These are phyloP conservation scores for Tetradesmus obliquus DNA, from an alignment of 139 green algal genomes.

Conservation along the genomic window DNA sequence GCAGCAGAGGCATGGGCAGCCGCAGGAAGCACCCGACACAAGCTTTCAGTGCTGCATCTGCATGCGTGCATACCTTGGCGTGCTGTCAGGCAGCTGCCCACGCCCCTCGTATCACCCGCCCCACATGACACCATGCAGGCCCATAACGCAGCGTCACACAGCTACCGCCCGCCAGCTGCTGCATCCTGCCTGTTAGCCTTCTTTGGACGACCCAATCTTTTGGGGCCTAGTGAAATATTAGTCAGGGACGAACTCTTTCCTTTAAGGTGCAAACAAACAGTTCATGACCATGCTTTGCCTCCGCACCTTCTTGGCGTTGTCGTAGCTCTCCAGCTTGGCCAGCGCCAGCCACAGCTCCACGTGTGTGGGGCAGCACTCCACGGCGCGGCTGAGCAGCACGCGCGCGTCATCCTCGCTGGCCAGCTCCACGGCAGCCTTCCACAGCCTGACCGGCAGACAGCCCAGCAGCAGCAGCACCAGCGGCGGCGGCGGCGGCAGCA, in stretches of 20 bases:
- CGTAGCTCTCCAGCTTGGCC: conserved; percentile 93
- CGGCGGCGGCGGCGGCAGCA: no score
- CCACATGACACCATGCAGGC: no score
- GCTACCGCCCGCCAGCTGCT: no score
- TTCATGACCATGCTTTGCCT: background rate
- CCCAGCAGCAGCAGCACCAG: conserved; percentile 49
- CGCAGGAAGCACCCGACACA: background rate
- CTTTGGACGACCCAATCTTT: no score
- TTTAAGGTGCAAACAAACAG: no score
- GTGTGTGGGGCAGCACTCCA: conserved; percentile 98
- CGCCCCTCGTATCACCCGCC: background rate
- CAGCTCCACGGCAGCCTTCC: conserved; percentile 97
- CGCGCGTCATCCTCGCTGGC: conserved; percentile 92
- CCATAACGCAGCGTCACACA: no score
- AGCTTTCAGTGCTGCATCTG: background rate
- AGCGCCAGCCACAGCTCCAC: conserved; percentile 98
- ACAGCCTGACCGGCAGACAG: conserved; percentile 78
- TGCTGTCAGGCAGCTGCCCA: background rate
- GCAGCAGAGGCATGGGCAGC: background rate
- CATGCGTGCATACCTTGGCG: background rate
- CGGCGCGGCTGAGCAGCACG: conserved; percentile 88
- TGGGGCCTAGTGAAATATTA: no score
- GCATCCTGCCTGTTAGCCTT: no score
- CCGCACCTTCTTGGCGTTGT: conserved; percentile 90
- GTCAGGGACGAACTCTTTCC: no score